These are phyloP conservation scores for Cucurbita maxima DNA, from an alignment of 306 rosid species.

Conservation along the genomic window DNA sequence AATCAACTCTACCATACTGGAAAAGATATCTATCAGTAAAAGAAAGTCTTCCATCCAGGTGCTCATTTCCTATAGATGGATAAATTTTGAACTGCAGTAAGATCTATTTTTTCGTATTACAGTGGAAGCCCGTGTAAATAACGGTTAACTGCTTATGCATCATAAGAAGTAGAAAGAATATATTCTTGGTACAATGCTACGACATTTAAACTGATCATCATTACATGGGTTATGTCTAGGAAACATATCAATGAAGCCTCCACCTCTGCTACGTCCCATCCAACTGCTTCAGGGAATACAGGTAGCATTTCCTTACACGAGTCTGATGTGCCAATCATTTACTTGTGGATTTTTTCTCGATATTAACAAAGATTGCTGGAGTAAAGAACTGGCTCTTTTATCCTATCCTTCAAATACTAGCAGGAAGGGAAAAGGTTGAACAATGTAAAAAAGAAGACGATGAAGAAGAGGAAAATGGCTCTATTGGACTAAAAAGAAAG, in stretches of 20 bases:
- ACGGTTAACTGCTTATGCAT: background rate
- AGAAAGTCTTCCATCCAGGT: conserved; percentile 67
- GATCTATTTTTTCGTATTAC: background rate
- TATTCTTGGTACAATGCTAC: background rate
- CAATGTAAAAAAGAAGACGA: background rate
- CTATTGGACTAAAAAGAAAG: background rate
- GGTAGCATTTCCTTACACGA: conserved; percentile 2
- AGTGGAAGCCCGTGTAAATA: background rate
- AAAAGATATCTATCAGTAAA: conserved; percentile 49
- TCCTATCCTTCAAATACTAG: background rate
- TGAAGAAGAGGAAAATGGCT: background rate
- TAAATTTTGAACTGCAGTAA: background rate
- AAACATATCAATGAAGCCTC: conserved; percentile 27
- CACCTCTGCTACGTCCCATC: conserved; percentile 10
- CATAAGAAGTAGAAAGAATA: background rate
- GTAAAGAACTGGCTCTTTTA: background rate
- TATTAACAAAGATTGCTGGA: background rate
- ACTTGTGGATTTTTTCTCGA: background rate
- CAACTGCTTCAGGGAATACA: conserved; percentile 19
- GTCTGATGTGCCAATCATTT: background rate
- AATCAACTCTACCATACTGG: conserved; percentile 72
- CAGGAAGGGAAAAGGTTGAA: background rate
- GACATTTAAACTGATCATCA: conserved; percentile 5
- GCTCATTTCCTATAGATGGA: conserved; percentile 12
- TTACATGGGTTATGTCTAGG: conserved; percentile 28